Conservation (phyloP, 148 eudicot genomes). For the Dysphania ambrosioides region DNA sequence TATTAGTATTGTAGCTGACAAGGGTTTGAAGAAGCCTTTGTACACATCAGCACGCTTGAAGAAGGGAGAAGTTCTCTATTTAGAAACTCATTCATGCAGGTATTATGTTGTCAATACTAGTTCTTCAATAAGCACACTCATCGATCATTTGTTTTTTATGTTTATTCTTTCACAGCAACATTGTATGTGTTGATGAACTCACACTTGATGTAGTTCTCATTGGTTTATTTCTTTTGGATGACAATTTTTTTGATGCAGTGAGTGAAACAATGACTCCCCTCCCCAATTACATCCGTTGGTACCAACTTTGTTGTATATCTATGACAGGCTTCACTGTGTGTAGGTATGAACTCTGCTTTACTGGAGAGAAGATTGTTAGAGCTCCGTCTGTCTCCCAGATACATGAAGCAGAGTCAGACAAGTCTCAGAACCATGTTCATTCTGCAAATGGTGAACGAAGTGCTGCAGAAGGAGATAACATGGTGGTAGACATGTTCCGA, state of each 20-base stretch:
- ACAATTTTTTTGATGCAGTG: neutral
- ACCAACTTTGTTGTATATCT: neutral
- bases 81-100: slow-evolving; percentile 91
- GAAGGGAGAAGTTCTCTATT: slow-evolving; percentile 93
- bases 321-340: slow-evolving; percentile 6
- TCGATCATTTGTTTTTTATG: neutral
- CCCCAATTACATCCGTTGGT: neutral
- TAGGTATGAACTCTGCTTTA: slow-evolving; percentile 94
- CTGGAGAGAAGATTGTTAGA: slow-evolving; percentile 76
- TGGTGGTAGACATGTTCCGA: slow-evolving; percentile 66
- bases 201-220: neutral
- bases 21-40: slow-evolving; percentile 84
- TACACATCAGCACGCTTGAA: slow-evolving; percentile 94
- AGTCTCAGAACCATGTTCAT: slow-evolving; percentile 45
- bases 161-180: neutral
- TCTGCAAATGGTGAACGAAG: slow-evolving; percentile 55
- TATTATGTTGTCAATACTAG: slow-evolving; percentile 27
- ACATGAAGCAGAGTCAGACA: slow-evolving; percentile 60
- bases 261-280: neutral
- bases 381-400: slow-evolving; percentile 45
- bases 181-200: neutral
- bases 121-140: neutral
- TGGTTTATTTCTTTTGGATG: neutral
- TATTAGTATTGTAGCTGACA: slow-evolving; percentile 88
- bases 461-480: slow-evolving; percentile 45